Conservation (phyloP, 345 rosid species). For the Aegle marmelos region DNA sequence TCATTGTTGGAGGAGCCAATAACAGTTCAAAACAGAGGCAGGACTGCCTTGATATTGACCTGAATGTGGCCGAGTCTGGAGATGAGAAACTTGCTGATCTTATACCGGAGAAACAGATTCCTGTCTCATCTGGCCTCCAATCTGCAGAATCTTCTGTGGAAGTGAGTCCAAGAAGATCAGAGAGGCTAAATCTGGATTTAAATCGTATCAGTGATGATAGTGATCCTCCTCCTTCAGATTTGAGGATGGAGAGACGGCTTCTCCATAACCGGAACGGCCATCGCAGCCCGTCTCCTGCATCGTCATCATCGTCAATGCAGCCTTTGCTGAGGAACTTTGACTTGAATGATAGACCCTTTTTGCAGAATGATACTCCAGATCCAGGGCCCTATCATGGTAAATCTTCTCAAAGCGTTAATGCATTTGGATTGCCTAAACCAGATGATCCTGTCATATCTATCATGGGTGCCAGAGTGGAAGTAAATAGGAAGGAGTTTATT, state of each 20-base stretch:
- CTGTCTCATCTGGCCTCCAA: conserved; percentile 46
- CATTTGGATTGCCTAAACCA: conserved; percentile 43
- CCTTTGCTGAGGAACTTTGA: conserved; percentile 68
- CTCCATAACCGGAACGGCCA: conserved; percentile 53
- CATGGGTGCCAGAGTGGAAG: conserved; percentile 72
- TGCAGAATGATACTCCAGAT: conserved; percentile 47
- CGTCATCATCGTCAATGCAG: conserved; percentile 75
- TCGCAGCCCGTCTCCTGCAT: conserved; percentile 70
- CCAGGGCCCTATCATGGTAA: conserved; percentile 37
- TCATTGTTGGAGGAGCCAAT: conserved; percentile 33
- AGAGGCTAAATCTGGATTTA: conserved; percentile 72
- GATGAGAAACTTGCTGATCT: conserved; percentile 59
- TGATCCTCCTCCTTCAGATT: conserved; percentile 48
- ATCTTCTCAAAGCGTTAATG: conserved; percentile 31
- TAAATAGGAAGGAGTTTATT: conserved; percentile 45
- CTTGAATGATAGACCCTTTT: conserved; percentile 79
- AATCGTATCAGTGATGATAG: conserved; percentile 65
- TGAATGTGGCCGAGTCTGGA: conserved; percentile 71
- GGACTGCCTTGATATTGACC: conserved; percentile 66
- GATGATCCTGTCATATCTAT: conserved; percentile 67
- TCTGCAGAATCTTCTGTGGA: conserved; percentile 68
- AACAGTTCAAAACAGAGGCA: conserved; percentile 43
- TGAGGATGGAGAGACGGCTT: conserved; percentile 48
- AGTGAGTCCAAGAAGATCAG: conserved; percentile 51
- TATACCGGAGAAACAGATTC: conserved; percentile 43